Conservation (phyloP, 768 basidiomycete species). For the Trametes elegans region DNA sequence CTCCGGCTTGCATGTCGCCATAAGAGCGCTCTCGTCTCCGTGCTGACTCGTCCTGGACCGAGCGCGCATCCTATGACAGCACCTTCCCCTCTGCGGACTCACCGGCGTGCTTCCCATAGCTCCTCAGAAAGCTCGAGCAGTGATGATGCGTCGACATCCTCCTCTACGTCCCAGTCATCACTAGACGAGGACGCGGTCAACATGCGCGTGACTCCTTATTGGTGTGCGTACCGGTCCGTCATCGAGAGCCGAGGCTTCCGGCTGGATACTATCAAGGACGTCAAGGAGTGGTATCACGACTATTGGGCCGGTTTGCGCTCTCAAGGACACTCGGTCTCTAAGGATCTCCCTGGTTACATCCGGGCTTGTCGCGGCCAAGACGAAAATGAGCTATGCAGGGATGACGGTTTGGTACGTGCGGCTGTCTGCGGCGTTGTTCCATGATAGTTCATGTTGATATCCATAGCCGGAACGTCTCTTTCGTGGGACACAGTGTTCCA, state of each 20-base stretch:
- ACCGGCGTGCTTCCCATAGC: background rate
- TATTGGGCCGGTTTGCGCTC: conserved; percentile 29
- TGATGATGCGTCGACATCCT: conserved; percentile 23
- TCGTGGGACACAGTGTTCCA: conserved; percentile 53
- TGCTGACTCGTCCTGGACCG: background rate
- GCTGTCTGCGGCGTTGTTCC: background rate
- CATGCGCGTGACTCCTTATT: conserved; percentile 55
- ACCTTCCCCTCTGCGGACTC: background rate
- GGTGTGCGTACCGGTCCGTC: conserved; percentile 52
- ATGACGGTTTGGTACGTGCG: conserved; percentile 63
- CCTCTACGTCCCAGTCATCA: conserved; percentile 50
- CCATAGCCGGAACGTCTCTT: conserved; percentile 69
- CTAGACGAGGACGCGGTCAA: conserved; percentile 51
- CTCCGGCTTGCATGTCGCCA: conserved; percentile 1
- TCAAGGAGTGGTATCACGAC: conserved; percentile 52
- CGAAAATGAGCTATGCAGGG: conserved; percentile 65
- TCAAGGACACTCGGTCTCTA: conserved; percentile 16
- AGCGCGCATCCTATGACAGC: conserved; percentile 2
- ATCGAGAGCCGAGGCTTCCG: conserved; percentile 53
- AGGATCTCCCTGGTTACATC: conserved; percentile 34
- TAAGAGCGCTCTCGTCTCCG: background rate
- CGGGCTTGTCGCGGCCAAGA: conserved; percentile 36
- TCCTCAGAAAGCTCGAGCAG: background rate
- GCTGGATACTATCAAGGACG: conserved; percentile 69
- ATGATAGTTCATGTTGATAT: background rate